These are phyloP conservation scores for Kalanchoe fedtschenkoi DNA, from an alignment of 164 flowering plant species.

Conservation along the genomic window DNA sequence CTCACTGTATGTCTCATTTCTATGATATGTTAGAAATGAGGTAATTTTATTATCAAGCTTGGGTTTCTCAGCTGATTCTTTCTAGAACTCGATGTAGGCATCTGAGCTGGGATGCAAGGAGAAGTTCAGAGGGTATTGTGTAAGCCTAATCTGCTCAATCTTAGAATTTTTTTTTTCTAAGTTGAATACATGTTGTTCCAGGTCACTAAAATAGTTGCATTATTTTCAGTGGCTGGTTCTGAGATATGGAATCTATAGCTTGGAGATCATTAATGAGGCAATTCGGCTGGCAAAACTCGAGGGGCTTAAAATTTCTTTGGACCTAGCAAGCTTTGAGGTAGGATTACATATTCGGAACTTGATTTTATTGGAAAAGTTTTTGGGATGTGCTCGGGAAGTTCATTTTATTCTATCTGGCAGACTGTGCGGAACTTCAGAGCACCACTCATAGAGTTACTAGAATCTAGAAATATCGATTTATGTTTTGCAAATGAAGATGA, in stretches of 20 bases:
- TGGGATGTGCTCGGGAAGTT: background rate
- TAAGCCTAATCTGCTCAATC: conserved; percentile 13
- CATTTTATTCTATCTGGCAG: conserved; percentile 33
- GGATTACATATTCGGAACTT: background rate
- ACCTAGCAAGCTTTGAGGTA: conserved; percentile 98
- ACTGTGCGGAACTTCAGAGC: conserved; percentile 74
- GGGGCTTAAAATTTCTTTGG: conserved; percentile 61
- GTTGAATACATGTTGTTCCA: background rate
- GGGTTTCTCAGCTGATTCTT: background rate
- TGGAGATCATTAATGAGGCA: conserved; percentile 64
- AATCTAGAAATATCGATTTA: conserved; percentile 74
- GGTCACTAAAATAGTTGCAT: background rate
- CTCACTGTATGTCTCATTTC: conserved; percentile 44
- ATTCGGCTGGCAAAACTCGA: conserved; percentile 71
- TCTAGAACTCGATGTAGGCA: conserved; percentile 29
- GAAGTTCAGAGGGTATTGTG: conserved; percentile 79
- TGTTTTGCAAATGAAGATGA: conserved; percentile 99
- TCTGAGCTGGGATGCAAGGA: conserved; percentile 42
- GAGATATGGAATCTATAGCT: conserved; percentile 50
- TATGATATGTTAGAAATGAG: background rate
- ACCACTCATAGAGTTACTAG: conserved; percentile 55
- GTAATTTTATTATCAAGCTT: background rate
- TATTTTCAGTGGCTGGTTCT: conserved; percentile 71
- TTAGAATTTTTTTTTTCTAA: background rate
- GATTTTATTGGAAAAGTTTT: background rate